These are phyloP conservation scores for Fraxinus baroniana DNA, from an alignment of 305 asterid species.

Conservation along the genomic window DNA sequence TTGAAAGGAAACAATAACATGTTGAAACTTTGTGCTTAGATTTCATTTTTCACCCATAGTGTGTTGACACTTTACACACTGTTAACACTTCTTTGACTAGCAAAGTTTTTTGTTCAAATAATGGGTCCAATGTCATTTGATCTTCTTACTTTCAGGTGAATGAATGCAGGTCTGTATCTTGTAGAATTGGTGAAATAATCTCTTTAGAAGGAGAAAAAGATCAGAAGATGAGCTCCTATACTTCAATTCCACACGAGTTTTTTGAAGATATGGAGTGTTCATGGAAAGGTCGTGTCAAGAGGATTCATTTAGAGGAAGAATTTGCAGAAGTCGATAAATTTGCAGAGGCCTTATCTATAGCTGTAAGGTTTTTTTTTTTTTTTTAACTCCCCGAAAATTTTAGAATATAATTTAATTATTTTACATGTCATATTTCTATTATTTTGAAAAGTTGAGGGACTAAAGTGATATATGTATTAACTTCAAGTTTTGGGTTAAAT, in stretches of 20 bases:
- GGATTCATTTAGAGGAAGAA: slow-evolving; percentile 81
- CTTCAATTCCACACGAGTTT: slow-evolving; percentile 65
- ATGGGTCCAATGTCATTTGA: not conserved
- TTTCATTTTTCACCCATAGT: not conserved
- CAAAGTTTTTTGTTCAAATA: not conserved
- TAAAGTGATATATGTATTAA: too few relatives aligned
- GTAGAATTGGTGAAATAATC: slow-evolving; percentile 75
- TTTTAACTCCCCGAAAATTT: too few relatives aligned
- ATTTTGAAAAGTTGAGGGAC: too few relatives aligned
- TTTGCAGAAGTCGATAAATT: slow-evolving; percentile 75
- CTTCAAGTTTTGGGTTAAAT: too few relatives aligned
- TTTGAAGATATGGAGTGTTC: slow-evolving; percentile 84
- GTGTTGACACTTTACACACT: not conserved
- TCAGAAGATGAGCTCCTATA: slow-evolving; percentile 55
- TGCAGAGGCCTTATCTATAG: slow-evolving; percentile 62
- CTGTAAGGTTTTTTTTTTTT: too few relatives aligned
- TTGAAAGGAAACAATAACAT: not conserved
- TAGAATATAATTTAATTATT: too few relatives aligned
- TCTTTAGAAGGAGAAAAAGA: slow-evolving; percentile 80
- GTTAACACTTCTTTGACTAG: not conserved
- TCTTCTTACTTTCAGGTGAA: slow-evolving; percentile 50
- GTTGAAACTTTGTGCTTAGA: not conserved
- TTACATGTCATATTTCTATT: too few relatives aligned
- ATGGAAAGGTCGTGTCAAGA: slow-evolving; percentile 96
- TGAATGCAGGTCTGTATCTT: slow-evolving; percentile 68